Base-by-base conservation (phyloP, 2,329 filamentous ascomycete genomes). In the Pezicula carpinea region DNA sequence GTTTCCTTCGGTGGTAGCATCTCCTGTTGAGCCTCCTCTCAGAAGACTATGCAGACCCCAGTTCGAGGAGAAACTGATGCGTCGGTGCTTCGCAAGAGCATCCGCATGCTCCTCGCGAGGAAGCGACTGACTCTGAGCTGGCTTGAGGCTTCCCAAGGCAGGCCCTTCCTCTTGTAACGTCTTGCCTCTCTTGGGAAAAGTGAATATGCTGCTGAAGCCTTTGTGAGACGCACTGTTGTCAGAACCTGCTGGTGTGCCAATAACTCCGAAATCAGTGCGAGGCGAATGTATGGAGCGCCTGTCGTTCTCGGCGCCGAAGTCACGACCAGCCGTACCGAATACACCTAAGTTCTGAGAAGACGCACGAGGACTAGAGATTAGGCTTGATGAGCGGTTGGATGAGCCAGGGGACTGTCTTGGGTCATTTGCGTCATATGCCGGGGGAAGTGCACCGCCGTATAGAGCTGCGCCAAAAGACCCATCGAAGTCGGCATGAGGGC, bases 81-180 rank as follows among this genome's bases (percentile, higher is more conserved):
- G 73, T 19, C 80, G 79, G 41, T 52, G 48, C 65, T 63, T 79
- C 52, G 59, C 72, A 63, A 67, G 66, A 52, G 61, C 69, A 59
- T 76, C 85, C 15, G 38, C 18, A 56, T 64, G 65, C 11, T 82
- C 80, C 18, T 78, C 86, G 15, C 78, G 72, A 5, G 88, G 88
- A 54, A 93, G 81, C 0, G 88, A 92, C 60, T 89, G 86, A 58
- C 86, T 90, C 61, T 92, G 86, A 0, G 79, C 77, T 23, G 79
- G 68, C 59, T 87, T 88, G 13, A 91, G 69, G 17, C 77, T 82
- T 1, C 88, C 88, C 6, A 90, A 66, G 1, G 77, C 72, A 5
- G 83, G 83, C 0, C 83, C 82, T 23, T 81, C 75, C 23, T 79
- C 77, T 7, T 79, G 75, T 6, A 75, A 60, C 0, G 74, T 74